phyloP scores from a whole-genome alignment of 768 basidiomycete species.

The Atractiella rhizophila region DNA sequence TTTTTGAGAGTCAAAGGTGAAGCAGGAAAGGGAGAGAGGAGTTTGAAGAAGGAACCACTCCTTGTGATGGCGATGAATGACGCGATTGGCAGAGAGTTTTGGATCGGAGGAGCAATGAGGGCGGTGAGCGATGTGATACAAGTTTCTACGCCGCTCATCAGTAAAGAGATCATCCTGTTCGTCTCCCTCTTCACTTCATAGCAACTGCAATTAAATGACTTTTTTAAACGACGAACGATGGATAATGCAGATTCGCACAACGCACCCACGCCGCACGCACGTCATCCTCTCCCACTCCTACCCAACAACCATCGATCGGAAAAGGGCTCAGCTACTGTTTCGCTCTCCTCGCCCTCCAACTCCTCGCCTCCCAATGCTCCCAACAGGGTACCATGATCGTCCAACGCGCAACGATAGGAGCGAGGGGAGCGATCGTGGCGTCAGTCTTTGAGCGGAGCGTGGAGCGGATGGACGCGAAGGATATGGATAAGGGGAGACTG shows the following conservation, averaged over 20 bases:
- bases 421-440: too few species aligned
- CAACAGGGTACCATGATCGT: too few species aligned
- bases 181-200: too few species aligned
- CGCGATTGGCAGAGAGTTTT: conserved; percentile 50
- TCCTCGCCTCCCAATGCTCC: conserved; percentile 40
- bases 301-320: conserved; percentile 27
- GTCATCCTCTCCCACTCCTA: conserved; percentile 34
- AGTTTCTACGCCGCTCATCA: conserved; percentile 46
- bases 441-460: too few species aligned
- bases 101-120: conserved; percentile 42
- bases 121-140: conserved; percentile 44
- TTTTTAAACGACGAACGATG: too few species aligned
- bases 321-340: conserved; percentile 39
- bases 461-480: too few species aligned
- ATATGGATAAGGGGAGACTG: conserved; percentile 74
- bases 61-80: conserved; percentile 45
- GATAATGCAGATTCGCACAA: too few species aligned
- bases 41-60: too few species aligned
- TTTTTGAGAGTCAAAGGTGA: conserved; percentile 33
- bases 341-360: conserved; percentile 40
- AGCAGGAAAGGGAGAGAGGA: too few species aligned
- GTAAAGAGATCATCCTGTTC: conserved; percentile 53
- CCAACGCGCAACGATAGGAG: too few species aligned
- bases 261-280: too few species aligned
- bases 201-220: too few species aligned